These are phyloP conservation scores for Botrytis pseudocinerea DNA, from an alignment of 2,329 filamentous ascomycete genomes.

Conservation along the genomic window DNA sequence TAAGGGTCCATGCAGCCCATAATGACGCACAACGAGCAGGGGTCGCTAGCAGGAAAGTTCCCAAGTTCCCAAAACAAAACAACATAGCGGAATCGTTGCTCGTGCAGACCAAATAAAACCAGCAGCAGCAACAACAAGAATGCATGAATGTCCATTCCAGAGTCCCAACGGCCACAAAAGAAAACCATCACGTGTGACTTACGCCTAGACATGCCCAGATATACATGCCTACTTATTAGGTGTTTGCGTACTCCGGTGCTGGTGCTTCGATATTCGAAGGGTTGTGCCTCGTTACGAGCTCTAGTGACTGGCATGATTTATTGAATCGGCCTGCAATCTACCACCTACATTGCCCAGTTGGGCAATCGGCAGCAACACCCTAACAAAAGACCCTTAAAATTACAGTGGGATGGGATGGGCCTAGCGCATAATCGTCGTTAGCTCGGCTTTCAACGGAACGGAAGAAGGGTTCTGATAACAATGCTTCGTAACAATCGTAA, in stretches of 20 bases:
- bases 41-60: background rate
- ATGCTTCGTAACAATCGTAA: background rate
- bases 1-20: conserved; percentile 5
- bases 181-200: background rate
- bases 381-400: background rate
- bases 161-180: background rate
- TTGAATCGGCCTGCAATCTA: background rate
- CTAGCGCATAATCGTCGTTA: background rate
- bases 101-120: background rate
- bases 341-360: background rate
- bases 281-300: background rate
- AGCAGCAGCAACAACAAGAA: too few species aligned
- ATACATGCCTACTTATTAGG: background rate
- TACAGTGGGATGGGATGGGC: too few species aligned
- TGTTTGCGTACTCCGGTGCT: background rate
- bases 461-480: background rate
- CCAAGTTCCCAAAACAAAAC: background rate
- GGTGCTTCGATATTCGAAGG: background rate
- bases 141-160: background rate
- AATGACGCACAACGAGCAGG: conserved; percentile 6
- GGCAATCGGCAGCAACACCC: background rate
- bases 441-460: background rate
- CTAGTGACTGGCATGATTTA: background rate
- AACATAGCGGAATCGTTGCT: too few species aligned
- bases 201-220: background rate